A percentile compares a stretch with the other conserved stretches of the same genome.
phyloP scores from a whole-genome alignment of 179 eudicot genomes.

The Dionaea muscipula region DNA sequence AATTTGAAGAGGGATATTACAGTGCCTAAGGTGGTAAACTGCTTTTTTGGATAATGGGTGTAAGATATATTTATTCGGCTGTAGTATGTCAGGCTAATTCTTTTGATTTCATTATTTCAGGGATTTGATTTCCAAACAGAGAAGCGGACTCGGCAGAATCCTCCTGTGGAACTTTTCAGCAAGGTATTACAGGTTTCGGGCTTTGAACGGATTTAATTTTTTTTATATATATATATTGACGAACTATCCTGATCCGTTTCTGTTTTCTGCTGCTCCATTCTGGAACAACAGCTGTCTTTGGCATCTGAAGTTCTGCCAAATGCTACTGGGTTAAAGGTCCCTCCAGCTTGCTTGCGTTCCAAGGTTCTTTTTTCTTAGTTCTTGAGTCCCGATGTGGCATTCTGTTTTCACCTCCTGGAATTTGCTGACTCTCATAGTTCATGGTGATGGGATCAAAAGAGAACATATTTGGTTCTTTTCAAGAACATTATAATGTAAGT shows the following conservation, averaged over 20 bases:
- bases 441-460: slow-evolving; percentile 74
- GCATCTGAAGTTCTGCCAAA: slow-evolving; percentile 43
- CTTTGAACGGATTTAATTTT: neutral
- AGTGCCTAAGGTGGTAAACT: slow-evolving; percentile 49
- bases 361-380: slow-evolving; percentile 26
- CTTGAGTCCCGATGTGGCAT: neutral
- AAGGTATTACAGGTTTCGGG: slow-evolving; percentile 35
- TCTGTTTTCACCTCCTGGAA: neutral
- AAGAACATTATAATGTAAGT: slow-evolving; percentile 42
- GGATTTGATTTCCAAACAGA: slow-evolving; percentile 60
- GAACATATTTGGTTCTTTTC: slow-evolving; percentile 46
- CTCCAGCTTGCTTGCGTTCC: slow-evolving; percentile 19
- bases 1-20: slow-evolving; percentile 65
- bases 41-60: slow-evolving; percentile 6
- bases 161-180: slow-evolving; percentile 67
- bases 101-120: slow-evolving; percentile 16
- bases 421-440: slow-evolving; percentile 20
- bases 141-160: slow-evolving; percentile 47
- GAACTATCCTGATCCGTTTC: neutral
- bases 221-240: neutral
- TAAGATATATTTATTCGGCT: neutral
- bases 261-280: neutral
- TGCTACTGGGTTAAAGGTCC: slow-evolving; percentile 22
- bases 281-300: slow-evolving; percentile 53
- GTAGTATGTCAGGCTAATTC: neutral